Evolutionary conservation across 805 yeast species (phyloP), one percentile per base, ranked within the genome.

Genomic region (Kuraishia piskuri): DNA sequence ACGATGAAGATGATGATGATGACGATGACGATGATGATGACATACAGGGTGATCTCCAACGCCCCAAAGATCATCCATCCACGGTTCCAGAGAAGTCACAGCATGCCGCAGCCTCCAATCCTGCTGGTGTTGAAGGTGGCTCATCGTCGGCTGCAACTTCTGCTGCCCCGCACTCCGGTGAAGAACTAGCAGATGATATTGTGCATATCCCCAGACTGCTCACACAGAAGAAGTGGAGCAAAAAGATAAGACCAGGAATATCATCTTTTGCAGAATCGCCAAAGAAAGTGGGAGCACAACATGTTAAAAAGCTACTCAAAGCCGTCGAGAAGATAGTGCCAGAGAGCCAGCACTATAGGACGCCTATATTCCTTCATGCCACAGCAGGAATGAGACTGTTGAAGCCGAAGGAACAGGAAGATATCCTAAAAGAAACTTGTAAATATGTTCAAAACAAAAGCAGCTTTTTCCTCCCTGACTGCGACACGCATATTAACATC

Each of bases 321-420:
- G 67, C 74, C 24, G 79, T 84, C 6, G 66, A 74, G 50, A 64
- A 73, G 9, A 69, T 80, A 6, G 77, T 85, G 1, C 91, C 91
- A 17, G 68, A 71, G 52, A 77, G 80, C 19, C 88, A 83, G 61
- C 83, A 79, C 51, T 60, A 60, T 9, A 62, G 89, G 50, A 85
- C 91, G 0, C 91, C 91, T 0, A 72, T 85, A 0, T 84, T 82
- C 58, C 63, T 85, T 6, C 88, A 84, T 63, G 82, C 88, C 0
- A 84, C 90, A 0, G 90, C 86, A 0, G 88, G 88, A 0, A 76
- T 84, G 82, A 66, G 89, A 48, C 63, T 80, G 14, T 66, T 84
- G 46, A 75, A 74, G 21, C 86, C 84, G 1, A 68, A 72, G 12
- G 78, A 78, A 37, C 69, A 63, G 50, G 68, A 68, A 47, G 64